Evolutionary conservation across 176 grass and related monocot species (phyloP).

Genomic region (maize (Zea mays)): Zm-B73-REFERENCE-NAM-5.0 NC_050100.1:214543501-214544000

Average conservation of each 20-base stretch:
- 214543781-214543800: neutral
- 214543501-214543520: slow-evolving; percentile 8
- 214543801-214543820: neutral
- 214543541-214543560: neutral
- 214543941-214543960: no score
- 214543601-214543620: slow-evolving; percentile 23
- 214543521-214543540: neutral
- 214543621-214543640: no score
- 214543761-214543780: no score
- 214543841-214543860: no score
- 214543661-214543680: slow-evolving; percentile 33
- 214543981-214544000: slow-evolving; percentile 51
- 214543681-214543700: slow-evolving; percentile 50
- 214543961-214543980: neutral
- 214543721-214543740: neutral
- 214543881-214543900: neutral
- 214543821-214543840: neutral
- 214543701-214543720: slow-evolving; percentile 53
- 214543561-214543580: neutral
- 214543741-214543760: neutral
- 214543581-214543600: slow-evolving; percentile 21
- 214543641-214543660: neutral
- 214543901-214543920: neutral
- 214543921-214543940: neutral
- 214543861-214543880: neutral